Percentiles rank a stretch among this genome's conserved stretches.
These are phyloP conservation scores for Chimonanthus salicifolius DNA, from an alignment of 164 flowering plant genomes.

Conservation along the genomic window DNA sequence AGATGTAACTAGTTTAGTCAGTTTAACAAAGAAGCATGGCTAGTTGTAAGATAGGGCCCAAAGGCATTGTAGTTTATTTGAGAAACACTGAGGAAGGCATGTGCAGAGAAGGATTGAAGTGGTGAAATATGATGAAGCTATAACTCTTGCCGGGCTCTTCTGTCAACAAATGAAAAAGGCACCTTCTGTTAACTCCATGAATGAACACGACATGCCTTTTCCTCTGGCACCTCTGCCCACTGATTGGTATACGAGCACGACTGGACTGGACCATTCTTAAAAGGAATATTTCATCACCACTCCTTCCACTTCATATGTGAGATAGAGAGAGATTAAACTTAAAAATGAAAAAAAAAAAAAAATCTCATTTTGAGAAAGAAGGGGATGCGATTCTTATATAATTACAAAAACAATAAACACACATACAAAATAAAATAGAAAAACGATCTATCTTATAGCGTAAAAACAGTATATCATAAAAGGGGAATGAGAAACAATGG, in stretches of 20 bases:
- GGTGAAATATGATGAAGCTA: background rate
- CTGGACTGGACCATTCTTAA: background rate
- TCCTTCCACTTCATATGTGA: background rate
- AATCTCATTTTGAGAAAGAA: background rate
- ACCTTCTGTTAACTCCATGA: constrained; percentile 3
- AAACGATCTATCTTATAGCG: no score
- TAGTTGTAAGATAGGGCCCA: no score
- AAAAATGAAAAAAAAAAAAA: background rate
- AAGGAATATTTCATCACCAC: background rate
- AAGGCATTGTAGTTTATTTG: no score
- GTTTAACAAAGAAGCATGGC: no score
- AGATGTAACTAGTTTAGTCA: no score
- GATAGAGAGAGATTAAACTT: background rate
- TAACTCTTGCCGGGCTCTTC: constrained; percentile 2
- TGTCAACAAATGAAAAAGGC: constrained; percentile 6
- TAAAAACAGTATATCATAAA: no score
- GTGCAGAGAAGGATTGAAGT: constrained; percentile 5
- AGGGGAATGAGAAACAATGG: no score
- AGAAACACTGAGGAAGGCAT: constrained; percentile 1
- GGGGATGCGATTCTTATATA: background rate
- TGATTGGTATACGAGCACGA: background rate
- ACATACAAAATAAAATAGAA: no score
- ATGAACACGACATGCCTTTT: constrained; percentile 6
- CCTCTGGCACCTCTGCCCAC: background rate
- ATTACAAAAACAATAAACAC: no score